These are phyloP conservation scores for Erigeron canadensis DNA, from an alignment of 129 eudicot genomes.

Conservation along the genomic window DNA sequence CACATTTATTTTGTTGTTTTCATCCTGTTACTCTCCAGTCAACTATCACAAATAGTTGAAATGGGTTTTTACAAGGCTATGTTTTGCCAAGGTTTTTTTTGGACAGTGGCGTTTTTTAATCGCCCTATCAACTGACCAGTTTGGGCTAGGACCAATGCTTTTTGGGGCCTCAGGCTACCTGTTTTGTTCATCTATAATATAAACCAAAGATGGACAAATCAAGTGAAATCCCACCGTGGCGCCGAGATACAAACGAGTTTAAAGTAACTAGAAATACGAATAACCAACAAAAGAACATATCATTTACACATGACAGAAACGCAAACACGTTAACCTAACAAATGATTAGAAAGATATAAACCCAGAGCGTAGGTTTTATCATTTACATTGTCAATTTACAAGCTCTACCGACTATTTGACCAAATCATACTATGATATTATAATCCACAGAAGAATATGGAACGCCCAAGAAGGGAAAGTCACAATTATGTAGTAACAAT, in stretches of 20 bases:
- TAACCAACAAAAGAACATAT: not conserved
- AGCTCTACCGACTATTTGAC: not conserved
- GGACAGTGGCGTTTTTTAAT: too few relatives aligned
- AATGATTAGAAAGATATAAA: not conserved
- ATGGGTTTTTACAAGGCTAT: too few relatives aligned
- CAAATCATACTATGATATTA: not conserved
- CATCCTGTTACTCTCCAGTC: too few relatives aligned
- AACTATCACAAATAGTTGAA: too few relatives aligned
- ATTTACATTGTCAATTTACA: conserved; percentile 3
- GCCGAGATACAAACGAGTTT: too few relatives aligned
- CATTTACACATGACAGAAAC: not conserved
- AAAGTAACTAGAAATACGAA: not conserved
- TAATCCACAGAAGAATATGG: not conserved
- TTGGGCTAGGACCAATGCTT: too few relatives aligned
- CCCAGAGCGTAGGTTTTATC: not conserved
- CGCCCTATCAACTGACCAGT: too few relatives aligned
- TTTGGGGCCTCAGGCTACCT: too few relatives aligned
- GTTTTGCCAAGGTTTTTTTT: too few relatives aligned
- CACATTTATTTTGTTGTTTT: too few relatives aligned
- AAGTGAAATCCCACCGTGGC: not conserved
- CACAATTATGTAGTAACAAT: not conserved
- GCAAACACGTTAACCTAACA: not conserved
- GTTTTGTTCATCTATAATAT: too few relatives aligned
- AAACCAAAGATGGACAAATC: not conserved
- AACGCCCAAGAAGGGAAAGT: not conserved